Conservation (phyloP, 1,284 basidiomycete genomes). For the Ganoderma sinense region DNA sequence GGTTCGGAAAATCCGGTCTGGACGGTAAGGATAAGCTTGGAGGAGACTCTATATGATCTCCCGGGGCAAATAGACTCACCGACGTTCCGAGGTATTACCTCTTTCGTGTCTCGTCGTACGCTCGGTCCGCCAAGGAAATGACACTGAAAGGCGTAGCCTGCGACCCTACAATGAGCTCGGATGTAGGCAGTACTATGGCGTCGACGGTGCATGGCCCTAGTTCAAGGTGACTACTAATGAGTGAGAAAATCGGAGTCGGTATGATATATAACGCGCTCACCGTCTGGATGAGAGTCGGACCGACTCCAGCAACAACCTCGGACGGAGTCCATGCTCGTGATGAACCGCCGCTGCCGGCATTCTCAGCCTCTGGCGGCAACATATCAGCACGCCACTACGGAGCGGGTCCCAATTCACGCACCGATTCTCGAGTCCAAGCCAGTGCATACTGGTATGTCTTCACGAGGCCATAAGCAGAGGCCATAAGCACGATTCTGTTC, state of each 20-base stretch:
- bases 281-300: slow-evolving; percentile 1
- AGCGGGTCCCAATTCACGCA: neutral
- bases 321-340: slow-evolving; percentile 1
- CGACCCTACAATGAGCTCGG: neutral
- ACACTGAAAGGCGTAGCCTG: too few relatives aligned
- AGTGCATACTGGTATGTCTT: neutral
- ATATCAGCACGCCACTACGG: neutral
- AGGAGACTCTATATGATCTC: neutral
- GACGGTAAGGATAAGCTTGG: neutral
- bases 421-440: neutral
- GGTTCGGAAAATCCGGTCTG: neutral
- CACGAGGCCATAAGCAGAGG: neutral
- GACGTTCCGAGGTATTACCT: slow-evolving; percentile 4
- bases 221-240: neutral
- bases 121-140: neutral
- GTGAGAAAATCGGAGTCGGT: neutral
- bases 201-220: neutral
- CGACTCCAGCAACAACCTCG: neutral
- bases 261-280: neutral
- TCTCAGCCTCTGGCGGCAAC: neutral
- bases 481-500: neutral
- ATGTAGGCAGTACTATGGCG: neutral
- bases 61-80: neutral
- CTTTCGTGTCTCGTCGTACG: neutral
- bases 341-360: neutral